A percentile compares a stretch with the other conserved stretches of the same genome.
Evolutionary conservation across 2,329 filamentous ascomycete species (phyloP).

Genomic region (Plenodomus biglobosus): DNA sequence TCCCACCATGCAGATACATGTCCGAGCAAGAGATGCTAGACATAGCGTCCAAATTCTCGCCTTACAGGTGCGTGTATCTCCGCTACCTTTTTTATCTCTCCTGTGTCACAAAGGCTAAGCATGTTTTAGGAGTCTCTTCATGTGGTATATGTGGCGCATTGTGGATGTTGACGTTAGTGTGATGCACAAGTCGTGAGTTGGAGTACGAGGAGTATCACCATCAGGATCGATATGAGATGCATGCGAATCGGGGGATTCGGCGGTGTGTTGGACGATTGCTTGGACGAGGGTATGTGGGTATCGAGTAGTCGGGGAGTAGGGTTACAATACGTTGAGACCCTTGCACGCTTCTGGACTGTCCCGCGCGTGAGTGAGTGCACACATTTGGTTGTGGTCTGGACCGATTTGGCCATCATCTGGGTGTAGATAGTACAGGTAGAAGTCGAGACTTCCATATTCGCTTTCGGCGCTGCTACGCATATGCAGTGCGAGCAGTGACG

Average conservation of each 20-base stretch:
- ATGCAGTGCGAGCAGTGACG: neutral
- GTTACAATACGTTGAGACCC: neutral
- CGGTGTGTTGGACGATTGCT: too few relatives aligned
- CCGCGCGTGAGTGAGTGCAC: neutral
- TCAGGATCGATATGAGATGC: neutral
- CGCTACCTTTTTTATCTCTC: slow-evolving; percentile 3
- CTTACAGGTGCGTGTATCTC: slow-evolving; percentile 64
- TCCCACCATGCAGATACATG: slow-evolving; percentile 65
- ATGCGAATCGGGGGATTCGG: neutral
- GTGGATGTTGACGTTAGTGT: slow-evolving; percentile 72
- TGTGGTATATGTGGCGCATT: slow-evolving; percentile 98
- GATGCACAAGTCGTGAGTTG: slow-evolving; percentile 33
- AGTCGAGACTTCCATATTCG: neutral
- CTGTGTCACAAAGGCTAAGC: slow-evolving; percentile 5
- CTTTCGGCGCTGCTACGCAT: neutral
- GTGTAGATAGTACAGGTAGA: neutral
- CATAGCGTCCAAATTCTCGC: slow-evolving; percentile 74
- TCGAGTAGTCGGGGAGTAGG: neutral
- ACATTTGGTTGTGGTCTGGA: neutral
- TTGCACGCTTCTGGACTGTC: neutral
- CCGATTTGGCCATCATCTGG: neutral
- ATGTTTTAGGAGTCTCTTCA: slow-evolving; percentile 75
- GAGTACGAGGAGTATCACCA: neutral
- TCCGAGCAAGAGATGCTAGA: slow-evolving; percentile 88
- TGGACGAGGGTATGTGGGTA: too few relatives aligned